Evolutionary conservation across 371 early-diverging fungal species (phyloP).

Genomic region (Mucor sp.): DNA sequence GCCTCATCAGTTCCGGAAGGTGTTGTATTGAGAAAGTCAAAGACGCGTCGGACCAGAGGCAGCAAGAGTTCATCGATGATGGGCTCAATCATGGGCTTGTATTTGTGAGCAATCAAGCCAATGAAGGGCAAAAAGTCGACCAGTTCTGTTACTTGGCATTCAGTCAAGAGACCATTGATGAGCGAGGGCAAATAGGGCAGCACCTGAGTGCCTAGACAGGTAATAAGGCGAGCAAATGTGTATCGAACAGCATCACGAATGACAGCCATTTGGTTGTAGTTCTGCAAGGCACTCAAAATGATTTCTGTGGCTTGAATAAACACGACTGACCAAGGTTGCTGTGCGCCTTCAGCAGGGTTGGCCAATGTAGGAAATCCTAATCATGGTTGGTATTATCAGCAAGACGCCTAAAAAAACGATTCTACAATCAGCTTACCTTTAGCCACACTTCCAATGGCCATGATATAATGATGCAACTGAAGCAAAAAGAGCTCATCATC

Average conservation of each 20-base stretch:
- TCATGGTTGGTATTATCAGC: not conserved
- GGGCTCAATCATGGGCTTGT: slow-evolving; percentile 65
- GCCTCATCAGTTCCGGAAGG: slow-evolving; percentile 92
- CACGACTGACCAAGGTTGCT: slow-evolving; percentile 63
- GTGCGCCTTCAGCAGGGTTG: slow-evolving; percentile 38
- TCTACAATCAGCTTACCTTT: slow-evolving; percentile 56
- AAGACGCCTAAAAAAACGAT: not conserved
- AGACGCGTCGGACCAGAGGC: slow-evolving; percentile 83
- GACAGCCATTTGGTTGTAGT: slow-evolving; percentile 63
- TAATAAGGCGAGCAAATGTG: slow-evolving; percentile 86
- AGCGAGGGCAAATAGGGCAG: slow-evolving; percentile 82
- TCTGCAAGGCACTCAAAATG: slow-evolving; percentile 76
- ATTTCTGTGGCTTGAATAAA: slow-evolving; percentile 85
- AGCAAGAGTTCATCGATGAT: slow-evolving; percentile 78
- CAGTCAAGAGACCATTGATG: slow-evolving; percentile 77
- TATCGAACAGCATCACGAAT: slow-evolving; percentile 87
- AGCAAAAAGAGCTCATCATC: slow-evolving; percentile 71
- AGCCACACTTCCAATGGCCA: slow-evolving; percentile 86
- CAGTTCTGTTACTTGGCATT: slow-evolving; percentile 79
- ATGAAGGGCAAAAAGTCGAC: slow-evolving; percentile 89
- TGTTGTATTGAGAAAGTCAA: slow-evolving; percentile 78
- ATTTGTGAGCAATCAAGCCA: slow-evolving; percentile 82
- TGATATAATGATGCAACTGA: slow-evolving; percentile 83
- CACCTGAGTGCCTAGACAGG: slow-evolving; percentile 81
- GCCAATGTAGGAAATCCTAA: slow-evolving; percentile 80